These are phyloP conservation scores for Hyparrhenia diplandra DNA, from an alignment of 176 grass and related monocot species.

Conservation along the genomic window DNA sequence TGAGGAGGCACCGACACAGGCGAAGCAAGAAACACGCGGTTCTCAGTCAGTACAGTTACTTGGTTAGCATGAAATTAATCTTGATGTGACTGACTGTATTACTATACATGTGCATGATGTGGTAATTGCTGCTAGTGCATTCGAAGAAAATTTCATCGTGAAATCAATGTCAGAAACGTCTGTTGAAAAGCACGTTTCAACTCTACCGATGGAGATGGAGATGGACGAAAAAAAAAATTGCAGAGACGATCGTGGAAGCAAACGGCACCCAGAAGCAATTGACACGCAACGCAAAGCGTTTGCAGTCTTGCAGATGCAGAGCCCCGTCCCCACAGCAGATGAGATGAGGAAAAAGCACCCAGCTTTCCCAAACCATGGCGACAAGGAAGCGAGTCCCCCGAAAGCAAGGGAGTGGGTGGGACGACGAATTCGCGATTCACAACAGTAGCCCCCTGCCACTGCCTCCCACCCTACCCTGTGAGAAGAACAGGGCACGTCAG, in stretches of 20 bases:
- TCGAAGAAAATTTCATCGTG: too few relatives aligned
- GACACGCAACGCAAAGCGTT: background rate
- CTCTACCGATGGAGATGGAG: background rate
- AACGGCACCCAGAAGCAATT: background rate
- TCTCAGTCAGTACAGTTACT: background rate
- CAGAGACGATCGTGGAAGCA: background rate
- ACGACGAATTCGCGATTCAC: background rate
- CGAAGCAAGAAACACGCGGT: background rate
- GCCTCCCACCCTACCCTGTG: too few relatives aligned
- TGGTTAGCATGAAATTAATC: background rate
- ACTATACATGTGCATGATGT: too few relatives aligned
- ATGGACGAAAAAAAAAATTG: background rate
- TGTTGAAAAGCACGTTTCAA: too few relatives aligned
- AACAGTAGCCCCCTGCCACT: background rate
- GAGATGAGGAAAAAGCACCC: background rate
- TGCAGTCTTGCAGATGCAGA: background rate
- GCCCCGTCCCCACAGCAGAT: background rate
- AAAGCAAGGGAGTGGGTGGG: background rate
- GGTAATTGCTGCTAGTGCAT: too few relatives aligned
- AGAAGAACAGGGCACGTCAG: too few relatives aligned
- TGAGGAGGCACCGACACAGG: slow-evolving; percentile 14
- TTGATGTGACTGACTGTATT: too few relatives aligned
- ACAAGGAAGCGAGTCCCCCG: background rate
- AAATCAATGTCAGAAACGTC: too few relatives aligned
- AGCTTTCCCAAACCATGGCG: slow-evolving; percentile 9